Evolutionary conservation across 2,329 filamentous ascomycete genomes (phyloP).

Genomic region (Aspergillus neoniger): DNA sequence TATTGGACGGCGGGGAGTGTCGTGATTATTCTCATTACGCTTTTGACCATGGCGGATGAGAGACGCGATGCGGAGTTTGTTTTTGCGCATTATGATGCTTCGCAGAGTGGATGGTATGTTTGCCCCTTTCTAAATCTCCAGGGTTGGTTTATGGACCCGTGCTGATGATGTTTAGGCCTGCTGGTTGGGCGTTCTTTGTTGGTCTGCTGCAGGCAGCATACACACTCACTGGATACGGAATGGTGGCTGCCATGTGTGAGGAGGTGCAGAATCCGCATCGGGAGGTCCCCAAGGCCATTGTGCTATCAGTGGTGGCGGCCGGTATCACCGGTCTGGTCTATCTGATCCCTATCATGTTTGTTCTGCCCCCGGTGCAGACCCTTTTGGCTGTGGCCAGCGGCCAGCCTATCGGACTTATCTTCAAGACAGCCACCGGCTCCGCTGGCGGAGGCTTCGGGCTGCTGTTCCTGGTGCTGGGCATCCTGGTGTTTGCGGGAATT

Average conservation of each 20-base stretch:
- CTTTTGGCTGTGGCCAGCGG: constrained; percentile 68
- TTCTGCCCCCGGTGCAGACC: constrained; percentile 66
- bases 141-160: too few species aligned
- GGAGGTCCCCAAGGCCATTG: constrained; percentile 71
- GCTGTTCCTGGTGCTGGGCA: constrained; percentile 73
- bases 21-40: constrained; percentile 65
- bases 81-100: constrained; percentile 69
- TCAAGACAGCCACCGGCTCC: constrained; percentile 74
- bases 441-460: constrained; percentile 73
- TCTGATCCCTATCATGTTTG: constrained; percentile 73
- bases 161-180: constrained; percentile 47
- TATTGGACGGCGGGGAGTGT: constrained; percentile 70
- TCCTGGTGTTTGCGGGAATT: constrained; percentile 74
- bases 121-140: not conserved
- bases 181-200: constrained; percentile 72
- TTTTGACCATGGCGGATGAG: constrained; percentile 62
- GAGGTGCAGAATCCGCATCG: constrained; percentile 69
- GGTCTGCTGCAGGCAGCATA: constrained; percentile 65
- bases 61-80: constrained; percentile 64
- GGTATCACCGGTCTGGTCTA: constrained; percentile 68
- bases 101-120: constrained; percentile 61
- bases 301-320: constrained; percentile 67
- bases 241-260: constrained; percentile 72
- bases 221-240: constrained; percentile 61
- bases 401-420: constrained; percentile 74